Base-by-base conservation (phyloP, 2,329 filamentous ascomycete species). In the Hirsutella minnesotensis region DNA sequence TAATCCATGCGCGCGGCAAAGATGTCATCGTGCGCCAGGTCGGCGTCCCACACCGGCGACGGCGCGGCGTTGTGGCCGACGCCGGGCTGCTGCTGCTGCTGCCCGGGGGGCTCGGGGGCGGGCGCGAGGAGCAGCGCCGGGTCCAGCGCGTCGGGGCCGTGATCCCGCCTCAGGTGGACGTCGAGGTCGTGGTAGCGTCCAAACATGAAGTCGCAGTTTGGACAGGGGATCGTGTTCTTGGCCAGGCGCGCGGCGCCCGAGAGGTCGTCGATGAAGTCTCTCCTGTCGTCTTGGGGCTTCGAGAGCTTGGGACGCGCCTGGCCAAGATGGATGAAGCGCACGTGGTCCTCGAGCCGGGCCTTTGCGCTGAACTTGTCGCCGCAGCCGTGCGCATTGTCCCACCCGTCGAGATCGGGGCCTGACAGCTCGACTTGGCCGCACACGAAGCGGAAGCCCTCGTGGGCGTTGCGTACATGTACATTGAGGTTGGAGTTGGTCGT, bases 401-500 rank as follows among this genome's bases (percentile, higher is more conserved):
- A 94, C 5, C 62, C 67, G 9, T 66, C 62, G 2, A 92, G 64
- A 37, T 77, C 77, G 8, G 68, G 67, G 5, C 64, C 58, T 9
- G 64, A 67, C 1, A 88, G 64, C 50, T 83, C 77, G 10, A 79
- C 73, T 39, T 80, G 64, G 15, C 86, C 86, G 55, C 90, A 95
- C n/a, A 86, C 69, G 55, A 86, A 95, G 9, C 79, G 79, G 50
- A 79, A 67, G 16, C 86, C 82, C 50, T 87, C 74, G 56, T 95
- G 90, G 0, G 82, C 80, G 10, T 77, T 81, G 44, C 82, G 80
- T 43, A 90, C 69, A 56, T 96, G 90, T 0, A 81, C 77, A 15
- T 81, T 84, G 41, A 94, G 70, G 53, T 95, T 95, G n/a, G 83
- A 82, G 47, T 76, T 79, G 56, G 83, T 85, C 16, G 86, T 89